phyloP scores from a whole-genome alignment of 2,329 filamentous ascomycete genomes.

The Phialophora macrospora region DNA sequence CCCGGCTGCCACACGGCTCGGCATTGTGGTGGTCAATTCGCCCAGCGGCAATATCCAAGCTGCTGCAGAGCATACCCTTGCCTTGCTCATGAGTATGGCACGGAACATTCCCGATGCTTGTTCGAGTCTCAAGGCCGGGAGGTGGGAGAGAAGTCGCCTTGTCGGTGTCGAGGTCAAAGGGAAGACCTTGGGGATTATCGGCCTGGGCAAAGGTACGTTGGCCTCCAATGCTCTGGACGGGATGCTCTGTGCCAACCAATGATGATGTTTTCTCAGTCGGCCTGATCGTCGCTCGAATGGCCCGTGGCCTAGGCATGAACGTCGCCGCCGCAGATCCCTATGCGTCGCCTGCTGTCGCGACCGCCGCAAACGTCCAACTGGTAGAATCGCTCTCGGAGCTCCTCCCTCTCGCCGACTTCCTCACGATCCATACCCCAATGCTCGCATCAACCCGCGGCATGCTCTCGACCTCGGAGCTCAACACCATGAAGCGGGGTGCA shows the following conservation, averaged over 20 bases:
- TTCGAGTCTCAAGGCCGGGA: conserved; percentile 69
- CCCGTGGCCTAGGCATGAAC: conserved; percentile 76
- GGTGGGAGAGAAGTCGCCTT: conserved; percentile 75
- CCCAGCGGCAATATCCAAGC: conserved; percentile 80
- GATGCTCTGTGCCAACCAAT: conserved; percentile 13
- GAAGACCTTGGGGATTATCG: conserved; percentile 77
- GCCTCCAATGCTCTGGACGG: neutral
- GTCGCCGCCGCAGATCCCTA: conserved; percentile 78
- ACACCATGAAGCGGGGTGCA: conserved; percentile 73
- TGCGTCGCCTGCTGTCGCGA: conserved; percentile 72
- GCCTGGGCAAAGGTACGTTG: conserved; percentile 71
- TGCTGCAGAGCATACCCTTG: conserved; percentile 77
- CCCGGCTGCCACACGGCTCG: conserved; percentile 69
- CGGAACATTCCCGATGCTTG: conserved; percentile 74
- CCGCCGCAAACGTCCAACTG: conserved; percentile 68
- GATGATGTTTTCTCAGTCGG: conserved; percentile 56
- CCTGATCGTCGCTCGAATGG: conserved; percentile 78
- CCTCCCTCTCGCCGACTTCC: conserved; percentile 71
- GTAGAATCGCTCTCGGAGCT: conserved; percentile 64
- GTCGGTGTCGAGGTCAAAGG: conserved; percentile 78
- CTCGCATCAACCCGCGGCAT: conserved; percentile 77
- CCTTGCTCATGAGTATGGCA: conserved; percentile 73
- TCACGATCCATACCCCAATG: conserved; percentile 81
- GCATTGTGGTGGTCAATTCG: conserved; percentile 80
- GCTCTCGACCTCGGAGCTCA: conserved; percentile 69